A percentile compares a stretch with the other conserved stretches of the same genome.
Conservation (phyloP, 2,329 filamentous ascomycete species). For the Volutella citrinella region DNA sequence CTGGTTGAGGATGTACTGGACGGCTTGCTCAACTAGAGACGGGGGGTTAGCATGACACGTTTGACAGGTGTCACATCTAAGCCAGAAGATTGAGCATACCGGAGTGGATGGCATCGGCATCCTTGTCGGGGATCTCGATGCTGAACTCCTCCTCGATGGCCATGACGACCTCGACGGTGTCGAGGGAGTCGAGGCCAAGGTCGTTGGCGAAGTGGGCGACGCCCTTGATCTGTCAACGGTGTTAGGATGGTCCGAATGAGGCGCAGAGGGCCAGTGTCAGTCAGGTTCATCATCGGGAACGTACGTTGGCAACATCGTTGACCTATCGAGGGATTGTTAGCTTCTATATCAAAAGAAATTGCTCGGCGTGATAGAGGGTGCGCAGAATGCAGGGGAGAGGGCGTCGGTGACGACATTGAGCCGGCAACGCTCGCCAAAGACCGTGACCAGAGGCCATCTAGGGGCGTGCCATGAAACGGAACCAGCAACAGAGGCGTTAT, state of each 20-base stretch:
- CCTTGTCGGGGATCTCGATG: conserved; percentile 98
- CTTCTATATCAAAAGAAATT: conserved; percentile 11
- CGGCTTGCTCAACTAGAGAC: conserved; percentile 79
- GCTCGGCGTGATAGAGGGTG: neutral
- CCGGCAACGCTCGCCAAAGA: no score
- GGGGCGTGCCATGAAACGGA: no score
- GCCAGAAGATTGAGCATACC: conserved; percentile 54
- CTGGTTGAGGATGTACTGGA: conserved; percentile 90
- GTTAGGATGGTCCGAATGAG: conserved; percentile 17
- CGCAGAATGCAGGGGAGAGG: neutral
- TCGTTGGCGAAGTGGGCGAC: conserved; percentile 94
- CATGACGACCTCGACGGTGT: conserved; percentile 99
- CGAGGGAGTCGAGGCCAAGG: conserved; percentile 92
- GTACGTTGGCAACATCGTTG: conserved; percentile 62
- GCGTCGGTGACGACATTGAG: no score
- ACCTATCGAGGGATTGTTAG: conserved; percentile 50
- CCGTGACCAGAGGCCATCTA: no score
- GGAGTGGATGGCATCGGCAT: conserved; percentile 90
- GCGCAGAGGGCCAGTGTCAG: no score
- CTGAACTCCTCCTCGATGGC: conserved; percentile 92
- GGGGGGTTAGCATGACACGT: conserved; percentile 6
- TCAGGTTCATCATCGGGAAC: no score
- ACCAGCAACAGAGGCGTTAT: no score
- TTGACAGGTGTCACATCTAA: neutral
- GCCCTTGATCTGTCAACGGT: conserved; percentile 65